These are phyloP conservation scores for Daldinia bambusicola DNA, from an alignment of 495 filamentous ascomycete species.

Conservation along the genomic window DNA sequence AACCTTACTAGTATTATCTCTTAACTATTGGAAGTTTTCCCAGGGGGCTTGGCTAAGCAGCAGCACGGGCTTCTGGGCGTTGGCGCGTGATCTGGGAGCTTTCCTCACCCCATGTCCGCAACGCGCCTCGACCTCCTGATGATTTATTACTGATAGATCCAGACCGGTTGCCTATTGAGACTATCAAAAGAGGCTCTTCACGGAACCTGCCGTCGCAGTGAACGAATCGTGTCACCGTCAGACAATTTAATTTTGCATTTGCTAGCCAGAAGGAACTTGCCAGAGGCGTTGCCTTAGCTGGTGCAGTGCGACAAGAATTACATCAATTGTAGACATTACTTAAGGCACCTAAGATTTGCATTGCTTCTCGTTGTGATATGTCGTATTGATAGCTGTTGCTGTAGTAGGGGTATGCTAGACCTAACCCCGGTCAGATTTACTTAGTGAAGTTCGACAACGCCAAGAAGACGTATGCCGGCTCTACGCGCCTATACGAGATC, in stretches of 20 bases:
- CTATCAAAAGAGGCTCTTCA: conserved; percentile 8
- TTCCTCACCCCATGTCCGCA: conserved; percentile 2
- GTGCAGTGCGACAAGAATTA: conserved; percentile 9
- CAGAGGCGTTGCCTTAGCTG: conserved; percentile 17
- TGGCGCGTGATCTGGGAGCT: neutral
- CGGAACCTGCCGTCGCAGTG: conserved; percentile 5
- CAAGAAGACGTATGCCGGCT: conserved; percentile 25
- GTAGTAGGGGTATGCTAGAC: neutral
- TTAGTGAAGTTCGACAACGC: conserved; percentile 23
- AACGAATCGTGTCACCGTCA: conserved; percentile 12
- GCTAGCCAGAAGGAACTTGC: conserved; percentile 9
- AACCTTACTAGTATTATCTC: conserved; percentile 2
- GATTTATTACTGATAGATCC: conserved; percentile 3
- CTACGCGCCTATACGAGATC: conserved; percentile 22
- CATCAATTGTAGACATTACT: neutral
- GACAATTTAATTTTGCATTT: conserved; percentile 4
- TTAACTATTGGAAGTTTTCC: conserved; percentile 7
- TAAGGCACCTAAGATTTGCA: neutral
- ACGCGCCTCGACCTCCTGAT: neutral
- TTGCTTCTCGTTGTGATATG: conserved; percentile 24
- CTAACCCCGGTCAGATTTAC: conserved; percentile 7
- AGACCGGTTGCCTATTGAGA: conserved; percentile 5
- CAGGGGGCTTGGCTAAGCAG: neutral
- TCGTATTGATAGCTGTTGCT: conserved; percentile 16
- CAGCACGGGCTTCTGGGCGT: neutral